Conservation (phyloP, 2,329 filamentous ascomycete species). For the Botrytis aclada region DNA sequence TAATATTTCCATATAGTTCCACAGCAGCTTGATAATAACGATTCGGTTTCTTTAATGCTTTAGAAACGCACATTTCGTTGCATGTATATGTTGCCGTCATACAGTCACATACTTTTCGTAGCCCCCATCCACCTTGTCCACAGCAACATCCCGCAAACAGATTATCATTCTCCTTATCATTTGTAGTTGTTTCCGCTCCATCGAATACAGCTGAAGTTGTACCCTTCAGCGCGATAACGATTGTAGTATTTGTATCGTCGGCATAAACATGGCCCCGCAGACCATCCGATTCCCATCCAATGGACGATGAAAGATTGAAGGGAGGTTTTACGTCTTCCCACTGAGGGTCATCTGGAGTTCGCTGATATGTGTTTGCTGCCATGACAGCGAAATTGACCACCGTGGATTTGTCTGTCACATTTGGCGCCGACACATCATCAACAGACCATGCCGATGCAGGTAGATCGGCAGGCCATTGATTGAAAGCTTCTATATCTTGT, state of each 20-base stretch:
- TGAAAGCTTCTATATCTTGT: conserved; percentile 18
- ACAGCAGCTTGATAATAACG: conserved; percentile 84
- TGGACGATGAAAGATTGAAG: conserved; percentile 74
- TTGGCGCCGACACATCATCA: conserved; percentile 60
- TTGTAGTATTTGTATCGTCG: conserved; percentile 76
- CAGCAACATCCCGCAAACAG: conserved; percentile 96
- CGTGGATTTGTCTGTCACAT: conserved; percentile 79
- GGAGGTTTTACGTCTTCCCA: conserved; percentile 72
- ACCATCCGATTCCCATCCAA: conserved; percentile 87
- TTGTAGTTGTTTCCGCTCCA: conserved; percentile 89
- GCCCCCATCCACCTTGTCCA: conserved; percentile 81
- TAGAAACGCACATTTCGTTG: conserved; percentile 81
- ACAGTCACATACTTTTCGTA: conserved; percentile 88
- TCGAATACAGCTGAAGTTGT: conserved; percentile 86
- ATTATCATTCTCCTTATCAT: conserved; percentile 95
- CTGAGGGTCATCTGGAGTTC: conserved; percentile 64
- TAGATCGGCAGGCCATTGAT: conserved; percentile 4
- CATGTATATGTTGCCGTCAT: conserved; percentile 73
- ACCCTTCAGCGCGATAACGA: conserved; percentile 88
- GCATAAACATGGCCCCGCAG: conserved; percentile 87
- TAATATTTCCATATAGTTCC: conserved; percentile 88
- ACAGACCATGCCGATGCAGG: conserved; percentile 16
- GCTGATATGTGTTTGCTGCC: conserved; percentile 81
- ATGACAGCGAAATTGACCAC: conserved; percentile 80
- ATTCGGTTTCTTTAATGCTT: conserved; percentile 73